These are phyloP conservation scores for Candida schatavii DNA, from an alignment of 805 yeast genomes.

Conservation along the genomic window DNA sequence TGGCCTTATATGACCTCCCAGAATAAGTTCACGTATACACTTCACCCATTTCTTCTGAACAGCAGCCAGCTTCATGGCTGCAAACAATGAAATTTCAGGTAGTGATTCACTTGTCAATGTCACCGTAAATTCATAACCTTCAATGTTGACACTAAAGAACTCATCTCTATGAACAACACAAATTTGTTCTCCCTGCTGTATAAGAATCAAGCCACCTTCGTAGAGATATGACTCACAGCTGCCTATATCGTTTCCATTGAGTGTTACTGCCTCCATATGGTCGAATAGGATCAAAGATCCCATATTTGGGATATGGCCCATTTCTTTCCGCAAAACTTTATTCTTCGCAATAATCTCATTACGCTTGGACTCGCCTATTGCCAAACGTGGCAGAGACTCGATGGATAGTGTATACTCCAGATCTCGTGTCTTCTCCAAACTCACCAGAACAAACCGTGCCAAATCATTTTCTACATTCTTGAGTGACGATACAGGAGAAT, in stretches of 20 bases:
- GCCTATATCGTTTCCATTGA: conserved; percentile 1
- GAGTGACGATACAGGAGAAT: background rate
- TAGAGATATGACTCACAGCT: background rate
- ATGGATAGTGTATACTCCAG: background rate
- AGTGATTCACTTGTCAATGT: background rate
- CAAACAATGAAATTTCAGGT: background rate
- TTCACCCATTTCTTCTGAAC: background rate
- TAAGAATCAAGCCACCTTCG: background rate
- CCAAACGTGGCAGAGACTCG: background rate
- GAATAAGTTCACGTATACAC: background rate
- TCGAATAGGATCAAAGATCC: background rate
- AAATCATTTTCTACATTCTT: background rate
- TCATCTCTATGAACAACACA: background rate
- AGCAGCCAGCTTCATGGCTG: background rate
- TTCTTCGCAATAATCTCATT: background rate
- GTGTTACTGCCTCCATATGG: background rate
- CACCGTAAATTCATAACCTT: background rate
- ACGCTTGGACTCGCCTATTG: background rate
- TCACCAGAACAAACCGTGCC: background rate
- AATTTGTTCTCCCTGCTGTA: background rate
- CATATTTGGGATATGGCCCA: background rate
- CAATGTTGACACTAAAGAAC: background rate
- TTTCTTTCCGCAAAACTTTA: background rate
- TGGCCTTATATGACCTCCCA: background rate
- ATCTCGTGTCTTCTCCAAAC: background rate